phyloP scores from a whole-genome alignment of 2,329 filamentous ascomycete genomes.

The Catunica adiposa region DNA sequence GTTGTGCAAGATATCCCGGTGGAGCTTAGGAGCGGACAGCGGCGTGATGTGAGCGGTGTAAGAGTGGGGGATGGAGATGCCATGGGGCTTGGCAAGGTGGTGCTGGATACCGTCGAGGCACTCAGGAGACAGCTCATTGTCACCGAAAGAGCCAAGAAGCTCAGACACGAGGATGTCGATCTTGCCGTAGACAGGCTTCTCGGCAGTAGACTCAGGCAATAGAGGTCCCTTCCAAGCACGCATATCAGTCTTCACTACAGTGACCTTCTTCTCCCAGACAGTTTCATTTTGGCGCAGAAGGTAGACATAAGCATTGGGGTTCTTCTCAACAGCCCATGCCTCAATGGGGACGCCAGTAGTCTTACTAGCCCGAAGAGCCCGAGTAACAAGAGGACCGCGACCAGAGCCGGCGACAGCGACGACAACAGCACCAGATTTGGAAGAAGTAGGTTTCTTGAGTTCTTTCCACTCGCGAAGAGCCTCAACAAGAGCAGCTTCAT shows the following conservation, averaged over 20 bases:
- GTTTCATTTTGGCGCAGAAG: conserved; percentile 71
- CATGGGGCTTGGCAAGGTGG: conserved; percentile 59
- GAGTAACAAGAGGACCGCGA: conserved; percentile 77
- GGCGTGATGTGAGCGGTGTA: conserved; percentile 93
- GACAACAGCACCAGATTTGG: conserved; percentile 54
- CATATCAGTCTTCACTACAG: conserved; percentile 93
- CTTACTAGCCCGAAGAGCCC: conserved; percentile 66
- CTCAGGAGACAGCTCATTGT: conserved; percentile 93
- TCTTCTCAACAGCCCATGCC: conserved; percentile 92
- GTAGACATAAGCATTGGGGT: conserved; percentile 91
- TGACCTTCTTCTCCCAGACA: conserved; percentile 67
- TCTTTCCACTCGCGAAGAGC: conserved; percentile 66
- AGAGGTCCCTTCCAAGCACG: conserved; percentile 80
- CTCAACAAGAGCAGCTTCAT: conserved; percentile 67
- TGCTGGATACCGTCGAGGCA: conserved; percentile 92
- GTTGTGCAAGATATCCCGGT: conserved; percentile 54
- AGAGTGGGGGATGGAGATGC: conserved; percentile 82
- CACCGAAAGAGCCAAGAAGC: conserved; percentile 83
- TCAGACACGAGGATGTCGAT: conserved; percentile 93
- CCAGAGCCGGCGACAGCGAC: conserved; percentile 89
- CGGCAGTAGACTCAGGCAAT: conserved; percentile 26
- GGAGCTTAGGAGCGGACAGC: conserved; percentile 70
- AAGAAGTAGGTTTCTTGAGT: conserved; percentile 57
- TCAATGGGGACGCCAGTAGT: conserved; percentile 62
- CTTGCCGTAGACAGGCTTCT: conserved; percentile 37